These are phyloP conservation scores for Nakazawaea populi DNA, from an alignment of 805 yeast species.

Conservation along the genomic window DNA sequence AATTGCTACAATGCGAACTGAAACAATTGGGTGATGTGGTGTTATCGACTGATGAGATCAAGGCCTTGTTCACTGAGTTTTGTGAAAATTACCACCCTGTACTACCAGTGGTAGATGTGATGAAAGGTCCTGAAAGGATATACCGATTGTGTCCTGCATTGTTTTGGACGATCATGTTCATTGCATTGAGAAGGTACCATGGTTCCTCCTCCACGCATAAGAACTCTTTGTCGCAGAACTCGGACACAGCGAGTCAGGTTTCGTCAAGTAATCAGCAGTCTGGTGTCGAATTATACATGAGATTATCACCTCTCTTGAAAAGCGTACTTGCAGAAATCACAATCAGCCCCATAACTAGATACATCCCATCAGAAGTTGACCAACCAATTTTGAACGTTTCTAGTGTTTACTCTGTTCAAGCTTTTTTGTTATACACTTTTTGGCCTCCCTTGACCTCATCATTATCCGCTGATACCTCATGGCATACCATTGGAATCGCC, in stretches of 20 bases:
- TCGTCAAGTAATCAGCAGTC: slow-evolving; percentile 15
- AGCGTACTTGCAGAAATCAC: slow-evolving; percentile 80
- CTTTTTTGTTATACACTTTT: slow-evolving; percentile 77
- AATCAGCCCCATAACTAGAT: slow-evolving; percentile 83
- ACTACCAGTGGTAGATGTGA: slow-evolving; percentile 80
- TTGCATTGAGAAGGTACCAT: slow-evolving; percentile 62
- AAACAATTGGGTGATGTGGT: slow-evolving; percentile 68
- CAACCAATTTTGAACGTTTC: slow-evolving; percentile 84
- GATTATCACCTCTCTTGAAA: slow-evolving; percentile 65
- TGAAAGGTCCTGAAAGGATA: slow-evolving; percentile 75
- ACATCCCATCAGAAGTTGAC: slow-evolving; percentile 70
- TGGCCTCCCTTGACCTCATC: slow-evolving; percentile 98
- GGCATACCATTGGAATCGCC: slow-evolving; percentile 94
- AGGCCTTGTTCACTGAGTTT: slow-evolving; percentile 60
- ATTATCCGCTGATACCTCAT: slow-evolving; percentile 88
- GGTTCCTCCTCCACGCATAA: slow-evolving; percentile 11
- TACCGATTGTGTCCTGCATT: slow-evolving; percentile 79
- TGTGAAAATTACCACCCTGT: slow-evolving; percentile 76
- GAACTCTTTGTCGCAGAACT: slow-evolving; percentile 16
- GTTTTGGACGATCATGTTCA: slow-evolving; percentile 90
- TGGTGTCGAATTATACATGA: slow-evolving; percentile 41
- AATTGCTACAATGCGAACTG: slow-evolving; percentile 48
- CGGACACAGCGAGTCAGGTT: slow-evolving; percentile 21
- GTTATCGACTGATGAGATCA: slow-evolving; percentile 55
- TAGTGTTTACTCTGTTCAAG: slow-evolving; percentile 91